These are phyloP conservation scores for Cryptococcus sp. DNA, from an alignment of 1,284 basidiomycete genomes.

Conservation along the genomic window DNA sequence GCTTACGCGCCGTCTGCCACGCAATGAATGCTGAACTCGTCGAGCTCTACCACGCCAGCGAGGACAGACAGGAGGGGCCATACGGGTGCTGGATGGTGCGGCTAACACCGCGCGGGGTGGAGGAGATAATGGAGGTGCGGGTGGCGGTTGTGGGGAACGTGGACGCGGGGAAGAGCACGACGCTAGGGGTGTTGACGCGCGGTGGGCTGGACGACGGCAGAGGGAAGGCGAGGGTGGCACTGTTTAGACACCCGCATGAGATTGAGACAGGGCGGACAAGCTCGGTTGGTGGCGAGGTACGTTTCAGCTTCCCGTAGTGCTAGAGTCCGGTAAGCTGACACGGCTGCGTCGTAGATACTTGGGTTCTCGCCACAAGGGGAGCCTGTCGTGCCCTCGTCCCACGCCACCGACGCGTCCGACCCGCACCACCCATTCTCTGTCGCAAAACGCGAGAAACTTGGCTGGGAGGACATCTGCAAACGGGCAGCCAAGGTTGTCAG, in stretches of 20 bases:
- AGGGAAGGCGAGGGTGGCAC: slow-evolving; percentile 68
- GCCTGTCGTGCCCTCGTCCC: slow-evolving; percentile 65
- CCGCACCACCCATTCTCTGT: slow-evolving; percentile 57
- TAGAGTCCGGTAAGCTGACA: slow-evolving; percentile 2
- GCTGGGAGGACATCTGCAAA: slow-evolving; percentile 94
- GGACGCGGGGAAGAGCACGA: slow-evolving; percentile 85
- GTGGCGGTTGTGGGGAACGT: slow-evolving; percentile 92
- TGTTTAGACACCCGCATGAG: slow-evolving; percentile 98
- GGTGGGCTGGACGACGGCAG: slow-evolving; percentile 91
- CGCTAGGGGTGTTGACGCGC: slow-evolving; percentile 64
- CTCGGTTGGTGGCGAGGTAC: slow-evolving; percentile 87
- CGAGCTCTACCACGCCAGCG: slow-evolving; percentile 38
- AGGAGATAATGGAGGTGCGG: slow-evolving; percentile 70
- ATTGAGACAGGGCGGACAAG: slow-evolving; percentile 92
- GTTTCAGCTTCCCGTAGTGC: not conserved
- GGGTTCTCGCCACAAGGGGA: slow-evolving; percentile 72
- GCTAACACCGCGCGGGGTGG: slow-evolving; percentile 42
- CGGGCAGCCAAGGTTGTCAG: slow-evolving; percentile 89
- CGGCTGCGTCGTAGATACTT: slow-evolving; percentile 60
- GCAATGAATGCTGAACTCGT: slow-evolving; percentile 38
- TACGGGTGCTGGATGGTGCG: slow-evolving; percentile 46
- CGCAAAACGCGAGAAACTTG: slow-evolving; percentile 73
- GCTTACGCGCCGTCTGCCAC: slow-evolving; percentile 24
- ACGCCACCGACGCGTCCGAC: slow-evolving; percentile 61
- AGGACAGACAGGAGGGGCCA: slow-evolving; percentile 9